Percentiles rank a stretch among this genome's conserved stretches.
These are phyloP conservation scores for Tylopilus subfusipes DNA, from an alignment of 768 basidiomycete genomes.

Conservation along the genomic window DNA sequence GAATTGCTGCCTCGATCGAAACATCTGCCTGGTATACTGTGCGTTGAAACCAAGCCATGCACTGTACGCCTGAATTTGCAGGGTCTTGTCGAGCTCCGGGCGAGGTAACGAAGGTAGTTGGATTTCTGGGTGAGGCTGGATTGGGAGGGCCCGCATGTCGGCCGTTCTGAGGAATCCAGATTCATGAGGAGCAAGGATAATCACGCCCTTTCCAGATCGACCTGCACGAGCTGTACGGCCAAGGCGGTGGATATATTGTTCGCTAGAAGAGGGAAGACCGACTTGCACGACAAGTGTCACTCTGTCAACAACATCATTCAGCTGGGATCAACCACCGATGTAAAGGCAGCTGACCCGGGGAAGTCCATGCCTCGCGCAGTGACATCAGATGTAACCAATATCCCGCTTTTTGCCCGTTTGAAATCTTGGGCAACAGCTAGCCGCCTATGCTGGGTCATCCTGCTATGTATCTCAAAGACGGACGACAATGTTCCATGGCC, in stretches of 20 bases:
- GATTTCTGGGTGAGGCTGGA: slow-evolving; percentile 32
- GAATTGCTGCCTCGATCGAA: slow-evolving; percentile 38
- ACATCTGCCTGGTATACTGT: slow-evolving; percentile 33
- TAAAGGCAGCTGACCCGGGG: slow-evolving; percentile 41
- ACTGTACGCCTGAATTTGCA: slow-evolving; percentile 50
- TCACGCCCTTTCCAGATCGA: slow-evolving; percentile 52
- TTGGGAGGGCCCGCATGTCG: slow-evolving; percentile 39
- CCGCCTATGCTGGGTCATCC: slow-evolving; percentile 49
- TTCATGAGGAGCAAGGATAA: slow-evolving; percentile 54
- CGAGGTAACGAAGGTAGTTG: slow-evolving; percentile 25
- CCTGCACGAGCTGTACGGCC: slow-evolving; percentile 79
- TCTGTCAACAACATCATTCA: slow-evolving; percentile 26
- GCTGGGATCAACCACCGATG: background rate
- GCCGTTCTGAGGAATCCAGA: slow-evolving; percentile 42
- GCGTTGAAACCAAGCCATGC: slow-evolving; percentile 61
- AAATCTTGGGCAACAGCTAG: slow-evolving; percentile 49
- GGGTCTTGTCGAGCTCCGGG: slow-evolving; percentile 32
- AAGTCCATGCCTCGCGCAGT: slow-evolving; percentile 69
- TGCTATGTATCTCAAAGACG: slow-evolving; percentile 55
- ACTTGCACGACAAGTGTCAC: slow-evolving; percentile 61
- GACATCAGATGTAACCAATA: slow-evolving; percentile 54
- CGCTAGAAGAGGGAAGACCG: slow-evolving; percentile 63
- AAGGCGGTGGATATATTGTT: slow-evolving; percentile 78
- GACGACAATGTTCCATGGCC: slow-evolving; percentile 30
- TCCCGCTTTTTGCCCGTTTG: slow-evolving; percentile 39